Conservation (phyloP, 1,284 basidiomycete genomes). For the Cutaneotrichosporon arboriforme region DNA sequence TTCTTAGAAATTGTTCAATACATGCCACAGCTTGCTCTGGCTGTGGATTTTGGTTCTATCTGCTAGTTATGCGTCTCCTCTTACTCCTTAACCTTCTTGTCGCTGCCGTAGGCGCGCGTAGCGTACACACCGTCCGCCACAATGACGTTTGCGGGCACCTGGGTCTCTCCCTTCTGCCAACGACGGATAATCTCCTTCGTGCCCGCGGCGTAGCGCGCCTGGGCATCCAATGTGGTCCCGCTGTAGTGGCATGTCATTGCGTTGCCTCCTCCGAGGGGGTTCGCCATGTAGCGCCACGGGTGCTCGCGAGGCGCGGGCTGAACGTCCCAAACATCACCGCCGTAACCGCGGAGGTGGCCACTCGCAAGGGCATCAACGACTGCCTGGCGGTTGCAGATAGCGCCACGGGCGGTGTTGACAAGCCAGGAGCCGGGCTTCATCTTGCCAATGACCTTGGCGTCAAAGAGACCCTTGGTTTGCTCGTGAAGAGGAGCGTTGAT, state of each 20-base stretch:
- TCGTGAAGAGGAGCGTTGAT: conserved; percentile 85
- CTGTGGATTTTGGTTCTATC: no score
- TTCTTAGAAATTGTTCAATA: no score
- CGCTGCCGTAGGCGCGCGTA: conserved; percentile 15
- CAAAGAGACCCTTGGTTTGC: conserved; percentile 72
- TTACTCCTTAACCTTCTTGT: conserved; percentile 6
- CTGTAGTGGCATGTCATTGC: conserved; percentile 58
- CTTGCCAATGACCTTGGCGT: conserved; percentile 74
- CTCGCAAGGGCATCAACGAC: conserved; percentile 70
- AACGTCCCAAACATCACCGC: conserved; percentile 69
- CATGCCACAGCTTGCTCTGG: no score
- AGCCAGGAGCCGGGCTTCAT: conserved; percentile 90
- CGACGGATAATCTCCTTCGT: conserved; percentile 73
- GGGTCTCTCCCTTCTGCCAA: conserved; percentile 63
- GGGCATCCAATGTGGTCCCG: conserved; percentile 87
- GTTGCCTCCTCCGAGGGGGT: conserved; percentile 71
- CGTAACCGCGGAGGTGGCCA: conserved; percentile 68
- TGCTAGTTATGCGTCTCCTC: no score
- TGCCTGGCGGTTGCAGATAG: conserved; percentile 79
- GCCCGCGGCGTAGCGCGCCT: conserved; percentile 79
- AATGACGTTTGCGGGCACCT: conserved; percentile 77
- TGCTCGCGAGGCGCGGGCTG: conserved; percentile 83
- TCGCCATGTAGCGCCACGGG: conserved; percentile 76
- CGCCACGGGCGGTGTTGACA: conserved; percentile 90
- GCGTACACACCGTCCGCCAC: conserved; percentile 54